These are phyloP conservation scores for Pestalotiopsis sp. DNA, from an alignment of 2,329 filamentous ascomycete species.

Conservation along the genomic window DNA sequence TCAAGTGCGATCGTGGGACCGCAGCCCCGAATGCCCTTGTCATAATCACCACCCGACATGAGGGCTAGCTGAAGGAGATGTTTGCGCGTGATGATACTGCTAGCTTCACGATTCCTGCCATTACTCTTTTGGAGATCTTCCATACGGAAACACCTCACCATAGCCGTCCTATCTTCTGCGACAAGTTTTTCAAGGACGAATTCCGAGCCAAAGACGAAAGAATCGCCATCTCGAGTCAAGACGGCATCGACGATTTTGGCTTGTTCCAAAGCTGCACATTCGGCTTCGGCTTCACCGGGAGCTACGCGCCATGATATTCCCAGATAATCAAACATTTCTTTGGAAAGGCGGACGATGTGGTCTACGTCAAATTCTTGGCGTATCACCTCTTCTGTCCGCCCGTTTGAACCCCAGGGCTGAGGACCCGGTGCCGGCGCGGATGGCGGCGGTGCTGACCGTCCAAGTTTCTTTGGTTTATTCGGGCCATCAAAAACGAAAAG, in stretches of 20 bases:
- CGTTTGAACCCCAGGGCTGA: constrained; percentile 21
- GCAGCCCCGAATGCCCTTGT: constrained; percentile 22
- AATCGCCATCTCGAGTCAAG: constrained; percentile 49
- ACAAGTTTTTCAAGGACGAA: constrained; percentile 36
- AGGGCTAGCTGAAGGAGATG: constrained; percentile 26
- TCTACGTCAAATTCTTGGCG: constrained; percentile 22
- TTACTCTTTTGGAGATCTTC: constrained; percentile 11
- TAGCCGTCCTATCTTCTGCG: constrained; percentile 17
- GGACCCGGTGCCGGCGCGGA: too few species aligned
- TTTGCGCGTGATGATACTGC: constrained; percentile 15
- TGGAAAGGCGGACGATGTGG: constrained; percentile 27
- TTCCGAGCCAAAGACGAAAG: constrained; percentile 48
- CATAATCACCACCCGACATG: constrained; percentile 28
- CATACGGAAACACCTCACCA: constrained; percentile 17
- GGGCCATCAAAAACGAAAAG: constrained; percentile 58
- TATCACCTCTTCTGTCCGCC: neutral
- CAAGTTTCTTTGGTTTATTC: constrained; percentile 39
- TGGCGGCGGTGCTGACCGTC: constrained; percentile 28
- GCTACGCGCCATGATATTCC: constrained; percentile 36
- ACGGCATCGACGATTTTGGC: constrained; percentile 49
- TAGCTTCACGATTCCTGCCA: neutral
- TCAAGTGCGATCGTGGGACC: constrained; percentile 18
- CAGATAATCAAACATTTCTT: constrained; percentile 38
- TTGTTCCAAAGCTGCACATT: constrained; percentile 47
- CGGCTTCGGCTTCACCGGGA: constrained; percentile 49